Percentiles rank a stretch among this genome's conserved stretches.
Conservation (phyloP, 495 filamentous ascomycete species). For the Aspergillus heteromorphus region DNA sequence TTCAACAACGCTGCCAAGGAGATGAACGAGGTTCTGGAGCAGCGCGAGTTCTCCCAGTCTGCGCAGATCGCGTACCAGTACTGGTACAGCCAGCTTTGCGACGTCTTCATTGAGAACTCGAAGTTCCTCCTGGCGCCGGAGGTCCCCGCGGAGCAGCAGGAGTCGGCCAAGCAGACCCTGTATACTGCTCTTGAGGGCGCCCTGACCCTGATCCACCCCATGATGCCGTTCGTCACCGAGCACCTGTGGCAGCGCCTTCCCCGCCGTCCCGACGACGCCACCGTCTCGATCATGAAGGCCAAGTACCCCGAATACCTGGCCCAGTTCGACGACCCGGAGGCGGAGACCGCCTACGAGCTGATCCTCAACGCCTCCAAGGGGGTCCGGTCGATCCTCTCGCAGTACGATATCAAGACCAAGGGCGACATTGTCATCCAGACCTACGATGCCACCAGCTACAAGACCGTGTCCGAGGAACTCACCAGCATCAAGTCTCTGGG, state of each 20-base stretch:
- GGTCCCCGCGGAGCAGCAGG: slow-evolving; percentile 47
- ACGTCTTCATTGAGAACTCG: slow-evolving; percentile 72
- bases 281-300: slow-evolving; percentile 63
- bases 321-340: slow-evolving; percentile 51
- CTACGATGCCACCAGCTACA: slow-evolving; percentile 48
- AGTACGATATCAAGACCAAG: slow-evolving; percentile 56
- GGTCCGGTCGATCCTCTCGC: slow-evolving; percentile 52
- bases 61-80: slow-evolving; percentile 63
- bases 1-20: slow-evolving; percentile 68
- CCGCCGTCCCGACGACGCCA: slow-evolving; percentile 54
- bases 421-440: slow-evolving; percentile 55
- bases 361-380: slow-evolving; percentile 53
- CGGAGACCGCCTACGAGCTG: slow-evolving; percentile 61
- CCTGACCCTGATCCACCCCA: slow-evolving; percentile 64
- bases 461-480: slow-evolving; percentile 53
- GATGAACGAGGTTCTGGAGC: slow-evolving; percentile 63
- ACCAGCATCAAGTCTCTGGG: slow-evolving; percentile 59
- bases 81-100: slow-evolving; percentile 62
- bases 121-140: slow-evolving; percentile 65
- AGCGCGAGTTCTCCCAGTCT: slow-evolving; percentile 64
- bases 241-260: slow-evolving; percentile 78
- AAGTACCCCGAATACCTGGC: slow-evolving; percentile 54
- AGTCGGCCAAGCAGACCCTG: slow-evolving; percentile 57
- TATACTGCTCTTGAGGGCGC: slow-evolving; percentile 67
- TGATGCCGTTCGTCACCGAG: slow-evolving; percentile 77